These are phyloP conservation scores for Ogataea allantospora DNA, from an alignment of 805 yeast species.

Conservation along the genomic window DNA sequence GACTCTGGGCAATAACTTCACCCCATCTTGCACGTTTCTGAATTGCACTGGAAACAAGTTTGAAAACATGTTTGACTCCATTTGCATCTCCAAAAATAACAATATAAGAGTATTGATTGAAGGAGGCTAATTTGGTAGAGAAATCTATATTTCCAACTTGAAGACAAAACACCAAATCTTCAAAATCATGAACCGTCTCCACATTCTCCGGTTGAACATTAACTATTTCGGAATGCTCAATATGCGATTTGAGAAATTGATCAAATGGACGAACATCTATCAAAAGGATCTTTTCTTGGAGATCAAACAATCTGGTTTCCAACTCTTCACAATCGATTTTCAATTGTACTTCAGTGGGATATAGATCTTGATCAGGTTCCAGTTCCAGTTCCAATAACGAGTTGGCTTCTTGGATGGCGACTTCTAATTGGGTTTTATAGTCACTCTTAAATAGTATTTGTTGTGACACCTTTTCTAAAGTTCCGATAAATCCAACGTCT, in stretches of 20 bases:
- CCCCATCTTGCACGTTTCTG: conserved; percentile 14
- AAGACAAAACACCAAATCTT: conserved; percentile 20
- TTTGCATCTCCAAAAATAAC: conserved; percentile 40
- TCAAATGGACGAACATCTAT: conserved; percentile 40
- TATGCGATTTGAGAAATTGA: conserved; percentile 34
- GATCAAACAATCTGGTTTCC: conserved; percentile 12
- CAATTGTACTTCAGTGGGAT: conserved; percentile 11
- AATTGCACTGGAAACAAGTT: conserved; percentile 18
- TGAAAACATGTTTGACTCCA: conserved; percentile 25
- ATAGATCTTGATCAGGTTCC: conserved; percentile 12
- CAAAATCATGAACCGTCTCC: conserved; percentile 16
- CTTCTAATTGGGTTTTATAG: conserved; percentile 16
- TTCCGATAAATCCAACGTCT: conserved; percentile 18
- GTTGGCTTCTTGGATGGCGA: conserved; percentile 16
- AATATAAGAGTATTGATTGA: conserved; percentile 35
- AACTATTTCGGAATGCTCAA: conserved; percentile 38
- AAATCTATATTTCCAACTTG: conserved; percentile 34
- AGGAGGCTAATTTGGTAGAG: conserved; percentile 32
- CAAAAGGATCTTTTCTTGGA: conserved; percentile 25
- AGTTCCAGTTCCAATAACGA: background rate
- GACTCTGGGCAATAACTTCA: conserved; percentile 6
- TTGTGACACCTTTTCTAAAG: conserved; percentile 12
- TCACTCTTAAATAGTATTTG: conserved; percentile 11
- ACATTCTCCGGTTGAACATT: conserved; percentile 40
- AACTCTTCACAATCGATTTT: conserved; percentile 17